phyloP scores from a whole-genome alignment of 2,329 filamentous ascomycete species.

The Paracoccidioides lutzii region DNA sequence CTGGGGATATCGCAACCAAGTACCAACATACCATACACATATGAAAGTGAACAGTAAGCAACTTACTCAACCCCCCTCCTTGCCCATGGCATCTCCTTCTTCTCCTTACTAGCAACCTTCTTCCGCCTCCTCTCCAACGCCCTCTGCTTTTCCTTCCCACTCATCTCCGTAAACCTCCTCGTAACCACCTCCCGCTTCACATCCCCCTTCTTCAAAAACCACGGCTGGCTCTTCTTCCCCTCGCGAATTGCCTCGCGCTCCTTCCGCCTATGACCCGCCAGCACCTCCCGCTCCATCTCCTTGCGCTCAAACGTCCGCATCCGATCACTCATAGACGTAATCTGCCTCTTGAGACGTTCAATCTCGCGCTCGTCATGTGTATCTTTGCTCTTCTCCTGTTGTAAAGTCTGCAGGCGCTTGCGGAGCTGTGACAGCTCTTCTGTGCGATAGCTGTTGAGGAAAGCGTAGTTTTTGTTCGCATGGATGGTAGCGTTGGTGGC shows the following conservation, averaged over 20 bases:
- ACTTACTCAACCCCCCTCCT: slow-evolving; percentile 30
- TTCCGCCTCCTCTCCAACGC: slow-evolving; percentile 77
- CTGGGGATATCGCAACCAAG: no score
- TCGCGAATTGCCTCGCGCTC: slow-evolving; percentile 77
- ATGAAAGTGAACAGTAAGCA: background rate
- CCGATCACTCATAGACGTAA: slow-evolving; percentile 67
- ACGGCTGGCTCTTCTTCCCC: slow-evolving; percentile 69
- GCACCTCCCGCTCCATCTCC: slow-evolving; percentile 55
- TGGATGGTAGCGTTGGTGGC: slow-evolving; percentile 32
- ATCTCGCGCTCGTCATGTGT: slow-evolving; percentile 52
- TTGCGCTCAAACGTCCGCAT: slow-evolving; percentile 57
- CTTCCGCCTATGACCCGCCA: slow-evolving; percentile 62
- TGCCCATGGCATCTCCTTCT: slow-evolving; percentile 55
- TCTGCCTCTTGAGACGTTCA: slow-evolving; percentile 56
- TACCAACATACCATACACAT: background rate
- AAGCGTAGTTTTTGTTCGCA: slow-evolving; percentile 66
- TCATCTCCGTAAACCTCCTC: slow-evolving; percentile 71
- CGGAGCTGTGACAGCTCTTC: slow-evolving; percentile 67
- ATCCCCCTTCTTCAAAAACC: slow-evolving; percentile 84
- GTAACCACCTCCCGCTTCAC: slow-evolving; percentile 74
- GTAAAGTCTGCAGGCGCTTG: background rate
- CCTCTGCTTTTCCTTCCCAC: slow-evolving; percentile 69
- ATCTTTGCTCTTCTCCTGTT: slow-evolving; percentile 45
- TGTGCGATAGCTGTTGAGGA: slow-evolving; percentile 74
- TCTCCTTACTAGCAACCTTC: slow-evolving; percentile 78